Base-by-base conservation (phyloP, 2,329 filamentous ascomycete genomes). In the Penicillium hesseltinei region DNA sequence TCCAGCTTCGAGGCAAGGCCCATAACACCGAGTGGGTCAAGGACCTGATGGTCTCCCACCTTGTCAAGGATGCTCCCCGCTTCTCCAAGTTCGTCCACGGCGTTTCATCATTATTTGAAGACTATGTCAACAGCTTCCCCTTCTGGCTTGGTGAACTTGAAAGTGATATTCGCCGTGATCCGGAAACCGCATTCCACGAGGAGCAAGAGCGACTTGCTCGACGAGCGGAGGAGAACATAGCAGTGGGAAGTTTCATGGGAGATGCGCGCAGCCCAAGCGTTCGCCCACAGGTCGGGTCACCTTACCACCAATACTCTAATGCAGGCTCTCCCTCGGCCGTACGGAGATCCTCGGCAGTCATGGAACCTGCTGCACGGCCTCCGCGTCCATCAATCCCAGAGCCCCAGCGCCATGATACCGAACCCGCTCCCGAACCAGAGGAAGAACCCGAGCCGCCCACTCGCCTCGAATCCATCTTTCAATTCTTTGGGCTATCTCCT, bases 1-100 rank as follows among this genome's bases (percentile, higher is more conserved):
- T 99, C 77, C 97, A 97, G 78, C 81, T 96, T 65, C 87, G 85
- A 69, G 71, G 69, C 2, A 68, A 66, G 39, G 72, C 71, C 64
- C 92, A 90, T 74, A 85, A 87, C 54, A 88, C 89, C 5, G 84
- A 88, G 62, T 99, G 94, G 94, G 82, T 97, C 35, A 85, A 92
- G 65, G 94, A 99, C 65, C 79, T 99, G 65, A 97, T 96, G 85
- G 83, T 85, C 51, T 97, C 92, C 5, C 93, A 99, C 74, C 83
- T 99, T 5, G 90, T 99, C 62, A 92, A 96, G 71, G 87, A 92
- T 45, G 88, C 90, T 0, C 91, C 92, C 1, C 86, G 89, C 50
- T 99, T 99, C 78, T 97, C 92, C 68, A 99, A 99, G 74, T 99
- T 97, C 67, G 89, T 96, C 2, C 93, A 99, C 68, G 94, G 94